These are phyloP conservation scores for Neurospora sp. DNA, from an alignment of 2,329 filamentous ascomycete species.

Conservation along the genomic window DNA sequence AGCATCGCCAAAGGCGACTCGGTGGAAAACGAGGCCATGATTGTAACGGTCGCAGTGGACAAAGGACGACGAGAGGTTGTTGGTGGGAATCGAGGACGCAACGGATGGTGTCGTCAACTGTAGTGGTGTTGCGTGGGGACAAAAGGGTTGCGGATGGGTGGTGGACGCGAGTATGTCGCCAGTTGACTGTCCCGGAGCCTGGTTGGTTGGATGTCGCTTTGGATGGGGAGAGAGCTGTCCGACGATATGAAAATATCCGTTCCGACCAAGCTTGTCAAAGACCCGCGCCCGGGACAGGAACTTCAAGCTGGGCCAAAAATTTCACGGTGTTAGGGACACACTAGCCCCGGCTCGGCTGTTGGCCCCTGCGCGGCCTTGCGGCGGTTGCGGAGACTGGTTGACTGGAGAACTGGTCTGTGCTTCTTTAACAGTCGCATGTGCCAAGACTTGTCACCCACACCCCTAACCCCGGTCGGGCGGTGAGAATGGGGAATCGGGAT, in stretches of 20 bases:
- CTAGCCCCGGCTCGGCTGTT: constrained; percentile 4
- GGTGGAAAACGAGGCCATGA: constrained; percentile 37
- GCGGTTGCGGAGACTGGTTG: constrained; percentile 2
- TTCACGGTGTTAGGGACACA: constrained; percentile 13
- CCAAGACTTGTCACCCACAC: background rate
- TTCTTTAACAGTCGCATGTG: background rate
- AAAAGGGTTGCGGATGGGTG: background rate
- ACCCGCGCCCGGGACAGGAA: constrained; percentile 1
- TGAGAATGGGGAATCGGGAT: background rate
- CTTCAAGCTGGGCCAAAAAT: constrained; percentile 19
- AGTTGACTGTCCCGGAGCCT: background rate
- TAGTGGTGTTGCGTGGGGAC: background rate
- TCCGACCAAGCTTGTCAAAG: constrained; percentile 9
- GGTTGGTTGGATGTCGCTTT: background rate
- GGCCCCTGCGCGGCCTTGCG: constrained; percentile 10
- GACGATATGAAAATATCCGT: background rate
- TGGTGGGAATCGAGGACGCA: background rate
- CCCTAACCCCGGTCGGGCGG: background rate
- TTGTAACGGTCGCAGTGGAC: constrained; percentile 17
- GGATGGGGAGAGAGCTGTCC: background rate
- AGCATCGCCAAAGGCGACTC: constrained; percentile 54
- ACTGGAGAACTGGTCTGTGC: constrained; percentile 6
- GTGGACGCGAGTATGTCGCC: background rate
- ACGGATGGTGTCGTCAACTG: background rate
- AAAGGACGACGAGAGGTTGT: background rate